Percentiles rank a stretch among this genome's conserved stretches.
Evolutionary conservation across 495 filamentous ascomycete genomes (phyloP).

Genomic region (Daldinia childiae): DNA sequence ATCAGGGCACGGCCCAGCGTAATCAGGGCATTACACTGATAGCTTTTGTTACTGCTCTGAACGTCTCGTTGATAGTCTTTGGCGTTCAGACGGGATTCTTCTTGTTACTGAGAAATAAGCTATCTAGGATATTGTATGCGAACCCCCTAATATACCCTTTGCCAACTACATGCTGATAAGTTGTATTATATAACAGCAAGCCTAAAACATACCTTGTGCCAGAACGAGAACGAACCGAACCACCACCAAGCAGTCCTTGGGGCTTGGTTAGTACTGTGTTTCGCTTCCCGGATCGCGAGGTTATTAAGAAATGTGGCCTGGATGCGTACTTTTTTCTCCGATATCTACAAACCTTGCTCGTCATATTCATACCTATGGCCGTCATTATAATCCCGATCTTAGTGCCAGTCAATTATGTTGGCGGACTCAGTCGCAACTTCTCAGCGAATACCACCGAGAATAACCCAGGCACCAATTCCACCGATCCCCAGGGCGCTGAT

Average conservation of each 20-base stretch:
- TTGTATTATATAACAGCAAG: conserved; percentile 61
- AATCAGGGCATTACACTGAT: conserved; percentile 65
- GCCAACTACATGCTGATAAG: background rate
- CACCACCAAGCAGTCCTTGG: conserved; percentile 75
- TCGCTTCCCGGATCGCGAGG: conserved; percentile 81
- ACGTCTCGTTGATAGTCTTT: conserved; percentile 76
- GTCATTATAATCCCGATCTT: conserved; percentile 84
- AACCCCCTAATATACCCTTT: background rate
- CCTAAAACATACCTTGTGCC: conserved; percentile 93
- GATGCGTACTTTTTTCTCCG: conserved; percentile 99
- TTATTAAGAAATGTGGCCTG: conserved; percentile 93
- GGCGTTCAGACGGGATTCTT: conserved; percentile 81
- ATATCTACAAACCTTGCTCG: conserved; percentile 90
- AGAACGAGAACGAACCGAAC: conserved; percentile 79
- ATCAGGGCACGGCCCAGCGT: conserved; percentile 50
- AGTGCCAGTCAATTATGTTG: conserved; percentile 81
- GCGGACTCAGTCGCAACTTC: conserved; percentile 70
- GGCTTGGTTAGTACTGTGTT: conserved; percentile 76
- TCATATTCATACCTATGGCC: conserved; percentile 88
- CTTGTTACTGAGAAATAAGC: conserved; percentile 76
- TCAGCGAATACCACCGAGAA: conserved; percentile 50
- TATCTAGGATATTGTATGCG: conserved; percentile 82
- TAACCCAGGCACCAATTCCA: conserved; percentile 45
- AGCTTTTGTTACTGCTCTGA: conserved; percentile 80
- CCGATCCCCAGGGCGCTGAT: conserved; percentile 38